Evolutionary conservation across 768 basidiomycete genomes (phyloP), one percentile per base, ranked within the genome.

Genomic region (Nevesoporus exiguus): DNA sequence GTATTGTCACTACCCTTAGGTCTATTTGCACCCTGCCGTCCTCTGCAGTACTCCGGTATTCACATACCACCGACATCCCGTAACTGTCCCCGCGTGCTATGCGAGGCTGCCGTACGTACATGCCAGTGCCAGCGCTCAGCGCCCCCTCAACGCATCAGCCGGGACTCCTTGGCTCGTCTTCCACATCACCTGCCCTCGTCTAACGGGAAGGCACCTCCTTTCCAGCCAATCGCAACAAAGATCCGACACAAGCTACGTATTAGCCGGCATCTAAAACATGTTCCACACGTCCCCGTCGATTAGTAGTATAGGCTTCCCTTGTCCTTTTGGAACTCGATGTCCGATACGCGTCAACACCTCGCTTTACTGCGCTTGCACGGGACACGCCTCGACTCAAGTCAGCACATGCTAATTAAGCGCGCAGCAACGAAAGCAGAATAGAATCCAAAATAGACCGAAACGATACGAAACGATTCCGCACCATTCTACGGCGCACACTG

Each of bases 61-160:
- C 36, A 52, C 34, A 36, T 24, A 21, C 40, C 3, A 22, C 56
- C 46, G 51, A 48, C 14, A 7, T 9, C 37, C 41, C 27, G 36
- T 41, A 47, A 40, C 37, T 39, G 30, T 40, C 36, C 14, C 55
- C 41, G 47, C 29, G 30, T 53, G 34, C 39, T 40, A 14, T 41
- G 36, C 37, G 36, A 29, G 27, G 51, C 39, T 36, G 33, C 37
- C 56, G 52, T 33, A 14, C 24, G 31, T 33, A 14, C 33, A 17
- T 51, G 47, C 49, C 59, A 61, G 30, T 21, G 21, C 49, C 40
- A 49, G 21, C 45, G 45, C 22, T 25, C 33, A 37, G 13, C 17
- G 27, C 40, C 55, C 34, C 43, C 34, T 55, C 46, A 62, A 59
- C 52, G 30, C 19, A 24, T 52, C 25, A 21, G 29, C 50, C n/a